Evolutionary conservation across 148 eudicot genomes (phyloP), one percentile per base, ranked within the genome.

Genomic region (Polygonum maritimum): DNA sequence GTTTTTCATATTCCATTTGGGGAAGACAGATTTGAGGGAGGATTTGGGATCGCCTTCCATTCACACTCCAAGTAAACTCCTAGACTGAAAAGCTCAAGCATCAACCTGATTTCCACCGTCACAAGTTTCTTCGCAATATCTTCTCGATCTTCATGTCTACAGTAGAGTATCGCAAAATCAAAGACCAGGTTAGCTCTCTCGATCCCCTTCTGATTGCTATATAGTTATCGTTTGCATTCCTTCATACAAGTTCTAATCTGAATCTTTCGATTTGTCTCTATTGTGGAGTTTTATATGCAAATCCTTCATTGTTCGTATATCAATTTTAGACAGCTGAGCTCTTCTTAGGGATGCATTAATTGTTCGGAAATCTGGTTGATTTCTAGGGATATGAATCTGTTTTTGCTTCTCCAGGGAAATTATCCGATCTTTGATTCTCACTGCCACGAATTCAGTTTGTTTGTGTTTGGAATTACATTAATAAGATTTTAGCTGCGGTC

Each of bases 141-240:
- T 14, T 67, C 44, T 35, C 52, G 11, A 18, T 45, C 75, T 11
- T 26, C 51, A 44, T 75, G 41, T 31, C 77, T 33, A 36, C 5
- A 81, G 89, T 92, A 91, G 97, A 92, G 85, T 90, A 92, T 75
- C 89, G 95, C 75, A 92, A 88, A 81, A 83, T 89, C 83, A 92
- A 92, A 71, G 93, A 92, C 81, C 84, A 86, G 97, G 97, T 92
- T 67, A 52, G 40, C 45, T 78, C 57, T 70, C 76, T 76, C 69
- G 35, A 62, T 49, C 48, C 49, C 54, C 44, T 1, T 26, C 44
- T 10, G 14, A 19, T 38, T 70, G 48, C 75, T 72, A 7, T 44
- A 19, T 70, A 70, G 15, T 62, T 26, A 39, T 36, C 13, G 16
- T 45, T 69, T 22, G 51, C 31, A 54, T 78, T 33, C 31, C 52